phyloP scores from a whole-genome alignment of 2,329 filamentous ascomycete genomes.

The Talaromyces sp. region DNA sequence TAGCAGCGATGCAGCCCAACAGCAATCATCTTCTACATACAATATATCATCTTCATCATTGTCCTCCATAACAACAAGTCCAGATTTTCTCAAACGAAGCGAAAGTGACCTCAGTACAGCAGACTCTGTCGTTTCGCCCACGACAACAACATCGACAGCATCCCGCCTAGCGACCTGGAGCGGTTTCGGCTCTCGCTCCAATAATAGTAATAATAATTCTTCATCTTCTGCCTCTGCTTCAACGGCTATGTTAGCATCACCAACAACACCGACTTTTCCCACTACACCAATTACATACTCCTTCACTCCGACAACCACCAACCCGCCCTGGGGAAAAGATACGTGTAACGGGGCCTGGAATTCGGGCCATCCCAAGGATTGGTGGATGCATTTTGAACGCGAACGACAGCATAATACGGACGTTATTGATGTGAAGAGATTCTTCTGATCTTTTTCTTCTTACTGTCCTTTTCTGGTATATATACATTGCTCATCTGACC shows the following conservation, averaged over 20 bases:
- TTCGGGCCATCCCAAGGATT: slow-evolving; percentile 37
- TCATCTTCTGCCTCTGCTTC: slow-evolving; percentile 20
- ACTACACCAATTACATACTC: slow-evolving; percentile 28
- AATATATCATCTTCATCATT: slow-evolving; percentile 18
- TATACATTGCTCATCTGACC: background rate
- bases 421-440: slow-evolving; percentile 28
- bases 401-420: slow-evolving; percentile 33
- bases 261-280: slow-evolving; percentile 27
- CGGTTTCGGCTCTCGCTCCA: slow-evolving; percentile 29
- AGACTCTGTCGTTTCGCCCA: slow-evolving; percentile 24
- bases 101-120: slow-evolving; percentile 23
- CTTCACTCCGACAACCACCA: slow-evolving; percentile 17
- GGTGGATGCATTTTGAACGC: slow-evolving; percentile 44
- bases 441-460: slow-evolving; percentile 25
- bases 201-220: background rate
- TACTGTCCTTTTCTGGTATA: background rate
- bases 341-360: slow-evolving; percentile 44
- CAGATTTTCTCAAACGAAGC: slow-evolving; percentile 6
- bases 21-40: background rate
- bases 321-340: slow-evolving; percentile 38
- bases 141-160: slow-evolving; percentile 17
- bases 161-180: slow-evolving; percentile 33
- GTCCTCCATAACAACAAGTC: slow-evolving; percentile 11
- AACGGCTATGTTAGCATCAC: slow-evolving; percentile 19
- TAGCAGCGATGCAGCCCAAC: slow-evolving; percentile 16